Evolutionary conservation across 2,329 filamentous ascomycete genomes (phyloP).

Genomic region (Aspergillus glaucus): DNA sequence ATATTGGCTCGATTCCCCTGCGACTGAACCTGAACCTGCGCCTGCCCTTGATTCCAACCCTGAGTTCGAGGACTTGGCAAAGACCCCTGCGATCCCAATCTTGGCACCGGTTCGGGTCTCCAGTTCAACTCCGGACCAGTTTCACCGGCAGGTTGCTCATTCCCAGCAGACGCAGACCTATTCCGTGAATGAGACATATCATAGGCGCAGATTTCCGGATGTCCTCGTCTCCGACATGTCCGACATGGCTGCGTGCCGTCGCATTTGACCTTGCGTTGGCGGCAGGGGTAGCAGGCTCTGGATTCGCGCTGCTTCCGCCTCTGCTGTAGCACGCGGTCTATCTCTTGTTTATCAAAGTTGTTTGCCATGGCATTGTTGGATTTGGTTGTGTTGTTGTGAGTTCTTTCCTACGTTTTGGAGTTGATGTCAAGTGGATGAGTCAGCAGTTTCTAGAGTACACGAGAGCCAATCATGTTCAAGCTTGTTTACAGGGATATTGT

Average conservation of each 20-base stretch:
- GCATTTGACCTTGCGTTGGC: conserved; percentile 32
- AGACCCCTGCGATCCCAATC: background rate
- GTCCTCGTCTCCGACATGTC: conserved; percentile 21
- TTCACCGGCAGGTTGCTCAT: background rate
- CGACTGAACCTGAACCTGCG: background rate
- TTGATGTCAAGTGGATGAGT: background rate
- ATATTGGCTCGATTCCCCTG: background rate
- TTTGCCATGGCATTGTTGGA: background rate
- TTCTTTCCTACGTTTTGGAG: background rate
- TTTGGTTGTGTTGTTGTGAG: background rate
- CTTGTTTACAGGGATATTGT: no score
- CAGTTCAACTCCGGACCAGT: background rate
- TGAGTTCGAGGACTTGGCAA: background rate
- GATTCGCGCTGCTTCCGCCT: conserved; percentile 24
- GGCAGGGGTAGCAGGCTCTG: conserved; percentile 30
- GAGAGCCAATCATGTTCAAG: no score
- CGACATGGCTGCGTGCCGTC: conserved; percentile 23
- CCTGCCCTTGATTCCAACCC: background rate
- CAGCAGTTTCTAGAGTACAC: background rate
- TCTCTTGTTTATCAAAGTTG: conserved; percentile 18
- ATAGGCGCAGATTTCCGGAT: conserved; percentile 25
- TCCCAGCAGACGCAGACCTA: background rate
- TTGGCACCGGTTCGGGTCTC: background rate
- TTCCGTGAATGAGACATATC: conserved; percentile 2
- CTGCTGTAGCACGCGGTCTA: conserved; percentile 21